Evolutionary conservation across 2,329 filamentous ascomycete species (phyloP).

Genomic region (Calonectria hawksworthii): DNA sequence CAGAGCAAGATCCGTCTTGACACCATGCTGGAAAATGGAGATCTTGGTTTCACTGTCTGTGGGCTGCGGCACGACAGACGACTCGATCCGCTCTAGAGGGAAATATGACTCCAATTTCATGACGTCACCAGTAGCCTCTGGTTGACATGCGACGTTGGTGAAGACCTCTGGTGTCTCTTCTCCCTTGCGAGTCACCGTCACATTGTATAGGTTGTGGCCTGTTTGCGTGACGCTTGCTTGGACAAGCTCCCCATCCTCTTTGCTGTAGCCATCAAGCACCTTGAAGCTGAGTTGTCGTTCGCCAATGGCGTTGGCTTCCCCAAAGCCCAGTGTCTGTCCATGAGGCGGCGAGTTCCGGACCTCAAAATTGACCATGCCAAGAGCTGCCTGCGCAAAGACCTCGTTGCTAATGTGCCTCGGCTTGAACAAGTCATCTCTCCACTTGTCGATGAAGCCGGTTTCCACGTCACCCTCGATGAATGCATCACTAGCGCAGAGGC

Average conservation of each 20-base stretch:
- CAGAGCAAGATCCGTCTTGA: slow-evolving; percentile 71
- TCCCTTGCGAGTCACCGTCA: slow-evolving; percentile 59
- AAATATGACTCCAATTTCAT: slow-evolving; percentile 72
- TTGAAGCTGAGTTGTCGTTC: slow-evolving; percentile 66
- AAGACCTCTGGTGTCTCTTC: slow-evolving; percentile 56
- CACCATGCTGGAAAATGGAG: slow-evolving; percentile 81
- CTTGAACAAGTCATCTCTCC: slow-evolving; percentile 83
- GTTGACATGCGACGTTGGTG: slow-evolving; percentile 60
- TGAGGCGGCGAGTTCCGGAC: slow-evolving; percentile 57
- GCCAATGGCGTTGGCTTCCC: slow-evolving; percentile 55
- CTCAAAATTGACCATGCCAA: slow-evolving; percentile 76
- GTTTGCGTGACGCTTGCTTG: slow-evolving; percentile 65
- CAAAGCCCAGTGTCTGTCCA: slow-evolving; percentile 69
- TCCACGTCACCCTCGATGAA: slow-evolving; percentile 93
- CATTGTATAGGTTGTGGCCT: slow-evolving; percentile 61
- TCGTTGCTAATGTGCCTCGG: slow-evolving; percentile 74
- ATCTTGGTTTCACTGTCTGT: slow-evolving; percentile 71
- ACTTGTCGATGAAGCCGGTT: slow-evolving; percentile 95
- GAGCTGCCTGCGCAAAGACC: slow-evolving; percentile 87
- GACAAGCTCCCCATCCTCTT: slow-evolving; percentile 74
- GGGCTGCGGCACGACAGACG: slow-evolving; percentile 77
- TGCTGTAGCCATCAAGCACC: slow-evolving; percentile 72
- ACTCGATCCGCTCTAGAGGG: slow-evolving; percentile 82
- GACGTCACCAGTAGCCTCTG: slow-evolving; percentile 46
- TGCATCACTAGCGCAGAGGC: slow-evolving; percentile 82